phyloP scores from a whole-genome alignment of 345 rosid species.

The Hibiscus syriacus region DNA sequence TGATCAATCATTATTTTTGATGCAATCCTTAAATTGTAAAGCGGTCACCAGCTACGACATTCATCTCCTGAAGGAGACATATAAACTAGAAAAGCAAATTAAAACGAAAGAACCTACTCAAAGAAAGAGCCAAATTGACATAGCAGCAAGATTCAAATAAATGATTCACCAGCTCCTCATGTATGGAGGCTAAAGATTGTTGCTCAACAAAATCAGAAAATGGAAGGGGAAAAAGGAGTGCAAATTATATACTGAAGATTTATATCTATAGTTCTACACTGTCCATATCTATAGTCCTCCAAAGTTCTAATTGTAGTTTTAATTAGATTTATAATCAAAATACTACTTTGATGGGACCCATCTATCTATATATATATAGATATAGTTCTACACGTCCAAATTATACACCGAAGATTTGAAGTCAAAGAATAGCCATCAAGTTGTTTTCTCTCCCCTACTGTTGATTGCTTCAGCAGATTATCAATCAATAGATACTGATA shows the following conservation, averaged over 20 bases:
- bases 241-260: too few species aligned
- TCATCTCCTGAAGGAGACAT: slow-evolving; percentile 5
- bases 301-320: neutral
- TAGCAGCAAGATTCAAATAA: neutral
- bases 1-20: neutral
- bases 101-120: neutral
- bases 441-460: too few species aligned
- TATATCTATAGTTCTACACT: too few species aligned
- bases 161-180: neutral
- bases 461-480: neutral
- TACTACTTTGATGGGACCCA: too few species aligned
- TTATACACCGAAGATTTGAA: neutral
- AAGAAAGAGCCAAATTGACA: slow-evolving; percentile 7
- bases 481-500: too few species aligned
- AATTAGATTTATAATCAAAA: neutral
- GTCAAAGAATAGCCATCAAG: too few species aligned
- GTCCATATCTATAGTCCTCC: too few species aligned
- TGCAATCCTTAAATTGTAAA: neutral
- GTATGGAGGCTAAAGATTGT: neutral
- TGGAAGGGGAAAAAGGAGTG: neutral
- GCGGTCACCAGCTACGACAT: neutral
- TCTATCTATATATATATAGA: neutral
- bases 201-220: neutral
- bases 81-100: neutral
- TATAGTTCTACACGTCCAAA: neutral